phyloP scores from a whole-genome alignment of 768 basidiomycete species.

The Coprinopsis cinerea region DNA sequence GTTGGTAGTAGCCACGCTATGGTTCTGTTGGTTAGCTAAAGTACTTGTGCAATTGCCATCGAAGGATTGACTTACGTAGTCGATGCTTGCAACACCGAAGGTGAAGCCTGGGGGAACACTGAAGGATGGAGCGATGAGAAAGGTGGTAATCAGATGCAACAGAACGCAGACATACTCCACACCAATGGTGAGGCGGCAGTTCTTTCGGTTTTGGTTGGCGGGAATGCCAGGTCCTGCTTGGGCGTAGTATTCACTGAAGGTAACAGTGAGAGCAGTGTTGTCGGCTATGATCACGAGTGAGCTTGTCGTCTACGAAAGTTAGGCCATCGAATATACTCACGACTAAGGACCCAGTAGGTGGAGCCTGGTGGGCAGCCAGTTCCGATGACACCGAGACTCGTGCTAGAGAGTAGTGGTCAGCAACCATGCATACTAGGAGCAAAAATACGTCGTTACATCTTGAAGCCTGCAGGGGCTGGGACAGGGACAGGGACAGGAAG shows the following conservation, averaged over 20 bases:
- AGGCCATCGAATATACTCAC: neutral
- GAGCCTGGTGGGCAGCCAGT: conserved; percentile 17
- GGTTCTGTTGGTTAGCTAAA: neutral
- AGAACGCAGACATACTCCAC: conserved; percentile 10
- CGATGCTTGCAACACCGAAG: conserved; percentile 17
- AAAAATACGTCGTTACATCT: conserved; percentile 7
- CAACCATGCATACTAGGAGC: neutral
- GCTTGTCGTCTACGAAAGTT: neutral
- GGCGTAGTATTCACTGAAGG: conserved; percentile 18
- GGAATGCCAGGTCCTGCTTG: conserved; percentile 17
- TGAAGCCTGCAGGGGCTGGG: conserved; percentile 11
- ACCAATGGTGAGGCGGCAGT: conserved; percentile 19
- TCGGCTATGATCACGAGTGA: conserved; percentile 9
- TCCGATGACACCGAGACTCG: conserved; percentile 16
- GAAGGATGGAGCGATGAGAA: neutral
- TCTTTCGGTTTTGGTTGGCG: conserved; percentile 18
- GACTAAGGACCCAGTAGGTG: conserved; percentile 12
- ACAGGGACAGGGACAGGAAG: neutral
- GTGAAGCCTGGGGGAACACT: conserved; percentile 20
- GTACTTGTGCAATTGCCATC: conserved; percentile 17
- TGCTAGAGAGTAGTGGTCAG: conserved; percentile 5
- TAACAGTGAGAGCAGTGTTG: conserved; percentile 17
- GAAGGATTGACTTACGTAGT: conserved; percentile 13
- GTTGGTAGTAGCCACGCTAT: neutral
- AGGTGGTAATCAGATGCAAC: neutral